phyloP scores from a whole-genome alignment of 495 filamentous ascomycete genomes.

The Wilcoxina mikolae region DNA sequence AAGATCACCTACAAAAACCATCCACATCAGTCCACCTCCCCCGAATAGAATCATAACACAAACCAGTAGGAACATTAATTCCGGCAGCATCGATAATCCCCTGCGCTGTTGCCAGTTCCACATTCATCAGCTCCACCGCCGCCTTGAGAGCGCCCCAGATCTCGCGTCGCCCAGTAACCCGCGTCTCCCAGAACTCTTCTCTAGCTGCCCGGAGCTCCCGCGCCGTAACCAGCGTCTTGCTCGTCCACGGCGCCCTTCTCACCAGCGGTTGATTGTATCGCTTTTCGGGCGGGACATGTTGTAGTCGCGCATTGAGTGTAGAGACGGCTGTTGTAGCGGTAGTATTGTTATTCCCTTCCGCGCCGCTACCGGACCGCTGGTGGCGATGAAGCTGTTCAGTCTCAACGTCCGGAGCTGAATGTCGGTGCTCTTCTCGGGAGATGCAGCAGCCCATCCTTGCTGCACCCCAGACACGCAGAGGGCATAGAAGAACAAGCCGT shows the following conservation, averaged over 20 bases:
- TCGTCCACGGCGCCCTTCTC: neutral
- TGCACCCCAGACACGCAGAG: no score
- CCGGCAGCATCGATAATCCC: slow-evolving; percentile 60
- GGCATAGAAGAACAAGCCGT: no score
- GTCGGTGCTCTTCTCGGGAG: neutral
- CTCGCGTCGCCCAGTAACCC: slow-evolving; percentile 59
- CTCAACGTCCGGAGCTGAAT: neutral
- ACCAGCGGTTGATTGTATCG: neutral
- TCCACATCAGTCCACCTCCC: neutral
- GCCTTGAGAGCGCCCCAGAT: slow-evolving; percentile 61
- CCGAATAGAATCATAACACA: neutral
- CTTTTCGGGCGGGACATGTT: neutral
- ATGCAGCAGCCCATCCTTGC: slow-evolving; percentile 1
- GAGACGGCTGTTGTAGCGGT: neutral
- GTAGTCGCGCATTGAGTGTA: neutral
- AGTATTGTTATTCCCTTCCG: neutral
- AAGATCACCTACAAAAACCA: slow-evolving; percentile 38
- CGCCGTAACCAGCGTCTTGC: neutral
- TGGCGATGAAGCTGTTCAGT: neutral
- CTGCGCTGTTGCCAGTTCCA: slow-evolving; percentile 60
- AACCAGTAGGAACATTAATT: slow-evolving; percentile 58
- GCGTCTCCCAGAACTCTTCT: slow-evolving; percentile 66
- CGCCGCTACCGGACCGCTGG: neutral
- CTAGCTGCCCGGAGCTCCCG: slow-evolving; percentile 32
- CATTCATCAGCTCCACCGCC: slow-evolving; percentile 50